Percentiles rank a stretch among this genome's conserved stretches.
Evolutionary conservation across 2,329 filamentous ascomycete genomes (phyloP).

Genomic region (Fusarium poae): DNA sequence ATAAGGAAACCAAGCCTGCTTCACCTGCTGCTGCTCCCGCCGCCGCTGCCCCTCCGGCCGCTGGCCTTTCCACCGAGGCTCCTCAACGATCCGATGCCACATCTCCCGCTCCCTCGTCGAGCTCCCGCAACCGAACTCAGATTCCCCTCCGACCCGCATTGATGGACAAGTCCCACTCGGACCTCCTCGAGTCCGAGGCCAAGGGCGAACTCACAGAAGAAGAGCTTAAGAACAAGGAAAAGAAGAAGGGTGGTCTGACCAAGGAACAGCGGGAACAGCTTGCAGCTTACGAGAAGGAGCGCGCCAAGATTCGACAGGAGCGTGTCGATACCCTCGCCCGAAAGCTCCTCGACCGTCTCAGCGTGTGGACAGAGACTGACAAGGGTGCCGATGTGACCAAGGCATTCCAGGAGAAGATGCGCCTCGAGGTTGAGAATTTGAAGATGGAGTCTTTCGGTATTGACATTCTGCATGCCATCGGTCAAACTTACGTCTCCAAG

Average conservation of each 20-base stretch:
- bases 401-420: constrained; percentile 94
- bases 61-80: constrained; percentile 36
- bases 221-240: constrained; percentile 66
- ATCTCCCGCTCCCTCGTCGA: constrained; percentile 59
- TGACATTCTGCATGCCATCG: constrained; percentile 95
- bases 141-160: constrained; percentile 87
- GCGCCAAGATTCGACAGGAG: constrained; percentile 85
- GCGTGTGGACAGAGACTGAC: constrained; percentile 97
- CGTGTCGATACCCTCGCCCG: constrained; percentile 85
- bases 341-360: constrained; percentile 90
- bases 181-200: constrained; percentile 65
- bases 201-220: constrained; percentile 76
- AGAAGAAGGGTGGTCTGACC: constrained; percentile 87
- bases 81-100: constrained; percentile 52
- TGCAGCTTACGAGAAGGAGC: constrained; percentile 87
- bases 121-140: constrained; percentile 60
- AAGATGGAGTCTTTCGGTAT: constrained; percentile 99
- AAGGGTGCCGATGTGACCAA: constrained; percentile 85
- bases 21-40: constrained; percentile 29
- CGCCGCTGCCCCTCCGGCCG: constrained; percentile 27
- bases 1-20: constrained; percentile 52
- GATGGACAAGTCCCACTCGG: constrained; percentile 83
- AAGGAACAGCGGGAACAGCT: constrained; percentile 96
- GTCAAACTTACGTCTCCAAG: constrained; percentile 89
- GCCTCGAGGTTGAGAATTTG: constrained; percentile 94